Conservation (phyloP, 2,329 filamentous ascomycete species). For the Sporothrix luriei region DNA sequence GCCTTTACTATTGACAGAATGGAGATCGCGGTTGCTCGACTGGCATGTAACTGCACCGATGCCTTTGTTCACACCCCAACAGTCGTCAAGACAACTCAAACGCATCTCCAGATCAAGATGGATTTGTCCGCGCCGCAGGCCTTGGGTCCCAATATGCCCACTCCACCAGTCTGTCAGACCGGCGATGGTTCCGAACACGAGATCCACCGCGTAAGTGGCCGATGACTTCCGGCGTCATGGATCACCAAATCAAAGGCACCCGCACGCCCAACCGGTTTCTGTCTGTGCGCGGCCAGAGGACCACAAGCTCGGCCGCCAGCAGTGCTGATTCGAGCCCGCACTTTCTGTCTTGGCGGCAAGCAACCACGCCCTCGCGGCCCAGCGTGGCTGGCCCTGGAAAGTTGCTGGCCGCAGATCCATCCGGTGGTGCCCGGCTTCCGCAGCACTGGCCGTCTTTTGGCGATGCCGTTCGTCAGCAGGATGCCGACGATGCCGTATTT, state of each 20-base stretch:
- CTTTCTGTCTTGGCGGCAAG: background rate
- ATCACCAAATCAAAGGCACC: background rate
- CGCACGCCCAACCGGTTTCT: slow-evolving; percentile 8
- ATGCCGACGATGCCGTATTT: background rate
- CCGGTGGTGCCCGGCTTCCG: background rate
- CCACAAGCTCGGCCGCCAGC: slow-evolving; percentile 22
- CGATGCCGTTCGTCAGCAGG: background rate
- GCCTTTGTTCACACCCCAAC: slow-evolving; percentile 8
- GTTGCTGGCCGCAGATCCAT: background rate
- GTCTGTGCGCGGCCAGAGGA: background rate
- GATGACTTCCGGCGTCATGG: slow-evolving; percentile 17
- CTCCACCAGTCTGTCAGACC: background rate
- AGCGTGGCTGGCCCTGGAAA: background rate
- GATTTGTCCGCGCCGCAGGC: background rate
- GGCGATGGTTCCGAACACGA: background rate
- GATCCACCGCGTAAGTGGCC: background rate
- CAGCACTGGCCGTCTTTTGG: slow-evolving; percentile 20
- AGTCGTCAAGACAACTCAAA: slow-evolving; percentile 28
- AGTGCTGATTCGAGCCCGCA: slow-evolving; percentile 12
- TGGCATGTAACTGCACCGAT: background rate
- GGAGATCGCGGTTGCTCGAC: slow-evolving; percentile 1
- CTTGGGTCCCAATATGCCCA: too few relatives aligned
- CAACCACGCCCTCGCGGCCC: slow-evolving; percentile 3
- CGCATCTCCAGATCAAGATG: background rate
- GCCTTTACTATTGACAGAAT: background rate